These are phyloP conservation scores for Candida insectorum DNA, from an alignment of 805 yeast species.

Conservation along the genomic window DNA sequence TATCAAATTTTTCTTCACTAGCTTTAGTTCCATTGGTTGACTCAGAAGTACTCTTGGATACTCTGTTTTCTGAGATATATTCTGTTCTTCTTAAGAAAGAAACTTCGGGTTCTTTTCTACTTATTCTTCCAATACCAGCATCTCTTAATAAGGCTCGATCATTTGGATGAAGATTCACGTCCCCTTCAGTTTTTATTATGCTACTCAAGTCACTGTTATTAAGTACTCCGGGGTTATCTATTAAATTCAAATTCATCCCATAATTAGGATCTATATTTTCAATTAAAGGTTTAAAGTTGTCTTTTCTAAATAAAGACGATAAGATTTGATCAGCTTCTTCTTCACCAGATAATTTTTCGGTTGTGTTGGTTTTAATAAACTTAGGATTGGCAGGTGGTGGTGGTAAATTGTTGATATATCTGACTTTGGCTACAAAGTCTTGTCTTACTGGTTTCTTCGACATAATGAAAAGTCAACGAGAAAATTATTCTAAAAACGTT, in stretches of 20 bases:
- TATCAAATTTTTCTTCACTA: conserved; percentile 40
- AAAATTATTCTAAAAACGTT: not conserved
- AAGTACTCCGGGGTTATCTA: conserved; percentile 62
- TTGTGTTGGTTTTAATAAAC: conserved; percentile 54
- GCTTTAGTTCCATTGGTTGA: conserved; percentile 15
- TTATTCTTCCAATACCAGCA: conserved; percentile 53
- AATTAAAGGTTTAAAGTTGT: conserved; percentile 63
- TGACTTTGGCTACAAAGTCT: conserved; percentile 75
- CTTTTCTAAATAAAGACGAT: conserved; percentile 69
- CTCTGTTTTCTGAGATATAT: conserved; percentile 68
- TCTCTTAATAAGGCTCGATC: conserved; percentile 78
- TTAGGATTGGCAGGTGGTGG: conserved; percentile 93
- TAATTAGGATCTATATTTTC: conserved; percentile 53
- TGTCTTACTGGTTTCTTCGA: conserved; percentile 50
- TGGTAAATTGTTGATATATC: conserved; percentile 85
- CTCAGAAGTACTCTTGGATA: conserved; percentile 8
- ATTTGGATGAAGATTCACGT: conserved; percentile 61
- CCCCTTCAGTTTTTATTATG: conserved; percentile 26
- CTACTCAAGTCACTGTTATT: conserved; percentile 48
- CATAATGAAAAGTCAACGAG: conserved; percentile 19
- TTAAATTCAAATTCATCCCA: conserved; percentile 77
- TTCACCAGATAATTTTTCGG: conserved; percentile 32
- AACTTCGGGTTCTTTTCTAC: conserved; percentile 50
- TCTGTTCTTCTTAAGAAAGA: conserved; percentile 94
- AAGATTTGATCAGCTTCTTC: conserved; percentile 49